These are phyloP conservation scores for Sideroxylon spinosum DNA, from an alignment of 179 eudicot species.

Conservation along the genomic window DNA sequence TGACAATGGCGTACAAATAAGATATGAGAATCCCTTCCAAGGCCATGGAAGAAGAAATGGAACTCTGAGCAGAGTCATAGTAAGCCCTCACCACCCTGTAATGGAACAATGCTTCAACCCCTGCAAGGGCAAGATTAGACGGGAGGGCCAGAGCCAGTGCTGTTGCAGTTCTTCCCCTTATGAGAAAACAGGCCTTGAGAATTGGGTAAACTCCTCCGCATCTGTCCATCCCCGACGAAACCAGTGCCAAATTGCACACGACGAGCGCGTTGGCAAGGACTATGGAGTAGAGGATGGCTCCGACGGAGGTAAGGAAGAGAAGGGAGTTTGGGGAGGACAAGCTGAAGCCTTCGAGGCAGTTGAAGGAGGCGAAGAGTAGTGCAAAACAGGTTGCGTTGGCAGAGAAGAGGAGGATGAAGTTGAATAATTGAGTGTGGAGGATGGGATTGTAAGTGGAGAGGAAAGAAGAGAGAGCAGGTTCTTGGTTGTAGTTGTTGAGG, in stretches of 20 bases:
- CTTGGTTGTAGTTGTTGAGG: not conserved
- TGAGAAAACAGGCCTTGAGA: conserved; percentile 46
- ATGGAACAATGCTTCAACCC: conserved; percentile 64
- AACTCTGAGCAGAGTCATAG: not conserved
- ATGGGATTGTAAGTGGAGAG: conserved; percentile 31
- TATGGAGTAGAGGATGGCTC: conserved; percentile 57
- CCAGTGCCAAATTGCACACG: conserved; percentile 48
- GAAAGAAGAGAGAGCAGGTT: conserved; percentile 19
- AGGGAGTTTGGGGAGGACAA: conserved; percentile 30
- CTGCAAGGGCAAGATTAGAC: conserved; percentile 54
- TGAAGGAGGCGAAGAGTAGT: conserved; percentile 41
- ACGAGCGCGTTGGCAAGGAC: conserved; percentile 56
- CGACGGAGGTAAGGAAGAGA: conserved; percentile 33
- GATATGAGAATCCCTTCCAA: conserved; percentile 63
- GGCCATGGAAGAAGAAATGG: conserved; percentile 24
- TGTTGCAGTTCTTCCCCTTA: conserved; percentile 50
- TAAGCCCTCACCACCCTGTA: conserved; percentile 43
- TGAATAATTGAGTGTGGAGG: conserved; percentile 58
- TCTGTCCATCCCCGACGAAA: conserved; percentile 41
- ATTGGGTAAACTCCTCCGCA: conserved; percentile 45
- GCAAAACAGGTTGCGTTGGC: conserved; percentile 56
- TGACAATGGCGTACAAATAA: conserved; percentile 52
- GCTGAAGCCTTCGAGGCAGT: conserved; percentile 28
- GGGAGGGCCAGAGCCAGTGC: conserved; percentile 65
- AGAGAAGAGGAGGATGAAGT: conserved; percentile 44